These are phyloP conservation scores for Lineolata rhizophorae DNA, from an alignment of 495 filamentous ascomycete genomes.

Conservation along the genomic window DNA sequence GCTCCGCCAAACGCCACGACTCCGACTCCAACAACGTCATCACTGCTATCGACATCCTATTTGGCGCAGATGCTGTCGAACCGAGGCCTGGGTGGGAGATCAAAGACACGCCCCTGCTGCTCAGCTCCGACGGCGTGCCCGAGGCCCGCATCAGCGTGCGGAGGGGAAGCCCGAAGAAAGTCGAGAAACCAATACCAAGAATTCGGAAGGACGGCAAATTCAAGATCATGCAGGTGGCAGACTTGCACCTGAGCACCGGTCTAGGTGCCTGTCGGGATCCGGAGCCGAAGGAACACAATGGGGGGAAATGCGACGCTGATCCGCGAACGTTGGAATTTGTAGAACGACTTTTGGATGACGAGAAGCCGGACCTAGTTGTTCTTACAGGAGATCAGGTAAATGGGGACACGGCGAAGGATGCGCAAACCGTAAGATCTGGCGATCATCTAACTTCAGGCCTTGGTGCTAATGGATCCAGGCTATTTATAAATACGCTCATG, in stretches of 20 bases:
- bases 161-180: constrained; percentile 35
- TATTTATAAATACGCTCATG: constrained; percentile 78
- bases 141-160: constrained; percentile 54
- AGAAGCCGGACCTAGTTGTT: constrained; percentile 80
- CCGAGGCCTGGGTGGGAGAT: constrained; percentile 66
- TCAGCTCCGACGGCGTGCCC: constrained; percentile 36
- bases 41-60: constrained; percentile 75
- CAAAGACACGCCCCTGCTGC: constrained; percentile 40
- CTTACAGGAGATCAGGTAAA: constrained; percentile 90
- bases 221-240: constrained; percentile 87
- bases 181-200: constrained; percentile 42
- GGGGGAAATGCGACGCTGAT: constrained; percentile 74
- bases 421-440: constrained; percentile 37
- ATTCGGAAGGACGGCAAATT: constrained; percentile 81
- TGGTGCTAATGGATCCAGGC: constrained; percentile 24
- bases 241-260: constrained; percentile 81
- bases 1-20: constrained; percentile 49
- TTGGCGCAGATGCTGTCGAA: constrained; percentile 84
- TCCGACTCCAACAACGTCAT: constrained; percentile 59
- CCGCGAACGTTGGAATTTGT: constrained; percentile 82
- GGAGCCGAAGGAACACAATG: constrained; percentile 44
- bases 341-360: constrained; percentile 56
- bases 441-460: neutral
- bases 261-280: constrained; percentile 67
- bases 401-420: constrained; percentile 76